phyloP scores from a whole-genome alignment of 1,139 yeast species.

The Pneumocystis oryctolagi region DNA sequence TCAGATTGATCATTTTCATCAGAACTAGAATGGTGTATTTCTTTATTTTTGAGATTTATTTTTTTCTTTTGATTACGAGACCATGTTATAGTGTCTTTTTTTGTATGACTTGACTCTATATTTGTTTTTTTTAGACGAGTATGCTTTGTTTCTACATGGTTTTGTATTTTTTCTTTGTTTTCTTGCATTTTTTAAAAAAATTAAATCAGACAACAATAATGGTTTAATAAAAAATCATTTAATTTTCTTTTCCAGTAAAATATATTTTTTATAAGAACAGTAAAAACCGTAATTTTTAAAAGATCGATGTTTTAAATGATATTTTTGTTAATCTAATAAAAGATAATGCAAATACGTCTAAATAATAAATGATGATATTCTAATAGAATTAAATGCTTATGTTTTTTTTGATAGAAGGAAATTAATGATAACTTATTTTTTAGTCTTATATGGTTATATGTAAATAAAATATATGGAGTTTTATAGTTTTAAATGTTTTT shows the following conservation, averaged over 20 bases:
- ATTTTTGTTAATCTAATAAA: too few species aligned
- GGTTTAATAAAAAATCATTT: not conserved
- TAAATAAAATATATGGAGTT: not conserved
- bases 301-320: not conserved
- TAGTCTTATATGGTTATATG: not conserved
- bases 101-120: not conserved
- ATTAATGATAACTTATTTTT: not conserved
- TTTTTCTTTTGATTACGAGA: not conserved
- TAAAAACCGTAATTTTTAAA: not conserved
- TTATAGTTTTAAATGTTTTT: not conserved
- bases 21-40: not conserved
- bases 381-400: not conserved
- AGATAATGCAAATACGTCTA: too few species aligned
- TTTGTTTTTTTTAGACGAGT: not conserved
- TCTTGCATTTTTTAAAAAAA: not conserved
- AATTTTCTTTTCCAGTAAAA: not conserved
- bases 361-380: not conserved
- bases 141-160: not conserved
- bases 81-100: not conserved
- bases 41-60: not conserved
- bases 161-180: not conserved
- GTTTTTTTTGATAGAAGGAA: not conserved
- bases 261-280: not conserved
- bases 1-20: not conserved
- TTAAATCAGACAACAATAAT: not conserved